Conservation (phyloP, 331 rosid species). For the Dryas integrifolia region DNA sequence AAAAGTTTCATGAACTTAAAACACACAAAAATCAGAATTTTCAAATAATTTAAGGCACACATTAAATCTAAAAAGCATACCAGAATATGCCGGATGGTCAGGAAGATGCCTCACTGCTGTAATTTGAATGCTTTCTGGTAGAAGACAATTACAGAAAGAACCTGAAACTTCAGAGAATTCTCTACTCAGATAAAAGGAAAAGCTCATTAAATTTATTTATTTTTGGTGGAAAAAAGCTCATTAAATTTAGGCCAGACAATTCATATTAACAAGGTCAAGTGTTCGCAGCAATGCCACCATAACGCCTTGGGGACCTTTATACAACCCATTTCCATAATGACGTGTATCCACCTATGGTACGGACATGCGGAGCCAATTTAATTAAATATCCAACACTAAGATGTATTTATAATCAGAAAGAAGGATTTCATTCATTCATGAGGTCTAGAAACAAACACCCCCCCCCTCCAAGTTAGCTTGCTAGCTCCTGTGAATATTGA, state of each 20-base stretch:
- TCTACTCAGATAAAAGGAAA: slow-evolving; percentile 40
- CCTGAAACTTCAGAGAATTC: slow-evolving; percentile 54
- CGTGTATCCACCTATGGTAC: background rate
- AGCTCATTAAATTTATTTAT: background rate
- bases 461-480: background rate
- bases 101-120: slow-evolving; percentile 79
- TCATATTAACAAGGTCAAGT: background rate
- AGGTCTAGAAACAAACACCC: background rate
- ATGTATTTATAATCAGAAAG: background rate
- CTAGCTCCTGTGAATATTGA: background rate
- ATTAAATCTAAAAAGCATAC: slow-evolving; percentile 32
- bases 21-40: too few species aligned
- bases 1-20: too few species aligned
- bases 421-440: background rate
- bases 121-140: slow-evolving; percentile 80
- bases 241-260: slow-evolving; percentile 4
- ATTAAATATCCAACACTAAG: background rate
- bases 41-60: too few species aligned
- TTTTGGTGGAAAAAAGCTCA: background rate
- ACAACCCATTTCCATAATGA: slow-evolving; percentile 10
- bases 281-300: background rate
- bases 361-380: background rate
- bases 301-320: background rate
- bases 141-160: slow-evolving; percentile 94
- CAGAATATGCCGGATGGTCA: slow-evolving; percentile 57